Evolutionary conservation across 306 rosid species (phyloP), one percentile per base, ranked within the genome.

Genomic region (Sicyos baderoa): DNA sequence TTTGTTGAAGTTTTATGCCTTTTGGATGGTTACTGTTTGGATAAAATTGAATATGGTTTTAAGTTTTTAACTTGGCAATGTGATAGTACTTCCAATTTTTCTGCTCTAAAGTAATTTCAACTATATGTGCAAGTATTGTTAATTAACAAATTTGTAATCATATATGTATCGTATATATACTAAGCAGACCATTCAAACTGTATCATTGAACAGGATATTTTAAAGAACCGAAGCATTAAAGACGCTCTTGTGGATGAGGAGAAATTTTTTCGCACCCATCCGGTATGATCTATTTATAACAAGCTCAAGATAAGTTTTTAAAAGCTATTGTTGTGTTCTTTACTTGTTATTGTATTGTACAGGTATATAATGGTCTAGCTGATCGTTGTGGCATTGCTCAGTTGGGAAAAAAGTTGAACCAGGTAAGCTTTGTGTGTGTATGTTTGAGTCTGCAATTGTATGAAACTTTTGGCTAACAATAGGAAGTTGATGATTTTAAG

Each of bases 221-320:
- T 73, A 55, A 67, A 68, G 29, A 80, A 73, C 69, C 54, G 78
- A 55, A 64, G 80, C 61, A 80, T 80, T 72, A 58, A 70, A 49
- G 78, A 75, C 25, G 84, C 80, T 11, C 84, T 76, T 73, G 59
- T 79, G 58, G 54, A 62, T 15, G 84, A 80, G 76, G 80, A 80
- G 65, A 73, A 76, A 22, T 80, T 80, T 64, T 80, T 76, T 42
- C 49, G 48, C 15, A 32, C 55, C 59, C 80, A 74, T 70, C 76
- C 58, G 0, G 80, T 80, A 80, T 6, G 75, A 68, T 18, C 53
- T 27, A 19, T 18, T 60, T 70, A 14, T 17, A 23, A 22, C 47
- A n/a, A n/a, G 52, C 53, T 62, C 67, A 63, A 44, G 23, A 49
- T 79, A 42, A 12, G 59, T 75, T 52, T 42, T 25, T 77, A 37